These are phyloP conservation scores for Cutaneotrichosporon spelunceum DNA, from an alignment of 1,284 basidiomycete genomes.

Conservation along the genomic window DNA sequence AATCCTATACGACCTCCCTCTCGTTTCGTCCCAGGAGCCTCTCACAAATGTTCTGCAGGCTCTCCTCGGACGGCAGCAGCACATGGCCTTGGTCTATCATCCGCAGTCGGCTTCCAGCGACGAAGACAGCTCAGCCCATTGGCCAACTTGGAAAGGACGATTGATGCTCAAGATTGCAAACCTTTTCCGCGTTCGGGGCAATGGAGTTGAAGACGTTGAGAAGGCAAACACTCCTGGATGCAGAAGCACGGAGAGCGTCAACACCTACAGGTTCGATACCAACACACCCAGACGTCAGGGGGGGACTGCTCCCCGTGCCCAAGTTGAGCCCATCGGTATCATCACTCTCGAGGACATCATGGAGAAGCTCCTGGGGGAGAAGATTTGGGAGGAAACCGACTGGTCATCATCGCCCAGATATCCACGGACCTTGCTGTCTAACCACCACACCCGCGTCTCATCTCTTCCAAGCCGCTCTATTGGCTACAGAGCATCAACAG, in stretches of 20 bases:
- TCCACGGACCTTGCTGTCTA: background rate
- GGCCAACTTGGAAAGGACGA: constrained; percentile 4
- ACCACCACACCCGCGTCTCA: too few species aligned
- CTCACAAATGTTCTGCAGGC: constrained; percentile 81
- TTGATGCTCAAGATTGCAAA: constrained; percentile 46
- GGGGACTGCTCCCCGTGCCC: constrained; percentile 51
- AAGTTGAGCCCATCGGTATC: constrained; percentile 77
- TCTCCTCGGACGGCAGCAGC: constrained; percentile 85
- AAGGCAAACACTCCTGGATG: background rate
- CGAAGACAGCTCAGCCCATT: background rate
- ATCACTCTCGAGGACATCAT: constrained; percentile 90
- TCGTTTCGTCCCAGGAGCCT: constrained; percentile 79
- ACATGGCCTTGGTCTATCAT: constrained; percentile 84
- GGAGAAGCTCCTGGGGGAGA: constrained; percentile 85
- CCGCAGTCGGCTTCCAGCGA: constrained; percentile 34
- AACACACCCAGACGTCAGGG: background rate
- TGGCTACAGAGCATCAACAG: background rate
- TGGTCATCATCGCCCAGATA: constrained; percentile 1
- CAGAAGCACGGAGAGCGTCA: background rate
- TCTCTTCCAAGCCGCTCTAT: background rate
- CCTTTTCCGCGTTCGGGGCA: background rate
- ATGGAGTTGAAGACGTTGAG: constrained; percentile 4
- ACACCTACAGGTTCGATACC: background rate
- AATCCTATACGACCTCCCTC: constrained; percentile 77
- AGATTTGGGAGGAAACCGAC: constrained; percentile 73